Conservation (phyloP, 371 early-diverging fungal species). For the Mortierella sp. region DNA sequence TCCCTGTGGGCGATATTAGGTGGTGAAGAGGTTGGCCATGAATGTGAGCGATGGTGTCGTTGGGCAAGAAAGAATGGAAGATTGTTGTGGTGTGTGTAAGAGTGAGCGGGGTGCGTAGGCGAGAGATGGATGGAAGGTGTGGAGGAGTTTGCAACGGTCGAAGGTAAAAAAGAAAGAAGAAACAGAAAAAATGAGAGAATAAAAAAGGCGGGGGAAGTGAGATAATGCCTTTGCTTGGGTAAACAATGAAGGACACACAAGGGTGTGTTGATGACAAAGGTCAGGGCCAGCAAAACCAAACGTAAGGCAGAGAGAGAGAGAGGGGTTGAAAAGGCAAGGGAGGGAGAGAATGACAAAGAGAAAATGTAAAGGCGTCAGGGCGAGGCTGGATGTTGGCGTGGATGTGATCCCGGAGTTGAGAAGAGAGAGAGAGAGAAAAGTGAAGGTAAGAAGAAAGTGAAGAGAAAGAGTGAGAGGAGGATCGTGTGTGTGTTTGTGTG, state of each 20-base stretch:
- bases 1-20: not conserved
- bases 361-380: not conserved
- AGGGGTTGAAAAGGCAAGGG: not conserved
- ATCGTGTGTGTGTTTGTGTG: not conserved
- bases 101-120: not conserved
- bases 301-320: not conserved
- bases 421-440: not conserved
- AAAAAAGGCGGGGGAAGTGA: not conserved
- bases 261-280: constrained; percentile 5
- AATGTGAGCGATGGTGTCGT: not conserved
- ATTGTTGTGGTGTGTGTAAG: not conserved
- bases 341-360: not conserved
- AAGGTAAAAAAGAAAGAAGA: not conserved
- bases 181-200: not conserved
- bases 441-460: not conserved
- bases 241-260: constrained; percentile 7
- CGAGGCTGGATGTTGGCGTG: not conserved
- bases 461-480: not conserved
- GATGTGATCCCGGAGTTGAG: not conserved
- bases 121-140: not conserved
- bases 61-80: not conserved
- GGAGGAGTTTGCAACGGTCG: constrained; percentile 4
- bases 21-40: not conserved
- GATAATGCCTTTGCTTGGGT: not conserved
- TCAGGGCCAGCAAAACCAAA: not conserved